A percentile compares a stretch with the other conserved stretches of the same genome.
These are phyloP conservation scores for Zoysia japonica DNA, from an alignment of 176 grass and related monocot species.

Conservation along the genomic window DNA sequence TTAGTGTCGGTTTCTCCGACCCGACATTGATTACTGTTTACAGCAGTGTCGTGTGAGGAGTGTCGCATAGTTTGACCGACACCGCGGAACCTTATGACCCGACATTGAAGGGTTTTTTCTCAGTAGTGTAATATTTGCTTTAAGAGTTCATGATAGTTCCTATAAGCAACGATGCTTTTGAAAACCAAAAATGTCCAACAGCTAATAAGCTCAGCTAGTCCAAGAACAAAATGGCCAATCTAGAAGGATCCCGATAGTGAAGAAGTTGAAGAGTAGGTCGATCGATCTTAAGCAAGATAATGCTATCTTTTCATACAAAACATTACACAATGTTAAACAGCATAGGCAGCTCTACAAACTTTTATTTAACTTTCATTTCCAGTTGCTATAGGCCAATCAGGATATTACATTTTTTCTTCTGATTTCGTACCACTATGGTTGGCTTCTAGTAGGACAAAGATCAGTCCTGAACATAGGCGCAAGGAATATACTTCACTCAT, in stretches of 20 bases:
- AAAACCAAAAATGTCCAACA: background rate
- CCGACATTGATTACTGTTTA: too few species aligned
- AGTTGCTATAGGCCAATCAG: background rate
- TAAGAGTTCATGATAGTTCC: background rate
- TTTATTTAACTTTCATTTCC: background rate
- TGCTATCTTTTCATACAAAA: background rate
- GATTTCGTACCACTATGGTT: background rate
- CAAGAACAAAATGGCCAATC: background rate
- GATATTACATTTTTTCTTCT: background rate
- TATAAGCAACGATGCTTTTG: background rate
- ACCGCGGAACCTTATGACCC: too few species aligned
- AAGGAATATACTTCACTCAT: slow-evolving; percentile 13
- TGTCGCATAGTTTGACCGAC: too few species aligned
- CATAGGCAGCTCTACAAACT: background rate
- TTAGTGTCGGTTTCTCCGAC: too few species aligned
- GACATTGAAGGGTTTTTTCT: too few species aligned
- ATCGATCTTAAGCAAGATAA: background rate
- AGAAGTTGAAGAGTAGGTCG: background rate
- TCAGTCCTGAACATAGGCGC: background rate
- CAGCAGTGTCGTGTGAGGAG: too few species aligned
- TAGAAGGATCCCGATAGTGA: slow-evolving; percentile 9
- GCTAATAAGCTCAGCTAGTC: too few species aligned
- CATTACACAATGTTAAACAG: background rate
- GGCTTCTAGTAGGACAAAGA: slow-evolving; percentile 33
- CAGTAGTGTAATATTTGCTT: background rate